phyloP scores from a whole-genome alignment of 306 rosid species.

The Coriaria nepalensis region DNA sequence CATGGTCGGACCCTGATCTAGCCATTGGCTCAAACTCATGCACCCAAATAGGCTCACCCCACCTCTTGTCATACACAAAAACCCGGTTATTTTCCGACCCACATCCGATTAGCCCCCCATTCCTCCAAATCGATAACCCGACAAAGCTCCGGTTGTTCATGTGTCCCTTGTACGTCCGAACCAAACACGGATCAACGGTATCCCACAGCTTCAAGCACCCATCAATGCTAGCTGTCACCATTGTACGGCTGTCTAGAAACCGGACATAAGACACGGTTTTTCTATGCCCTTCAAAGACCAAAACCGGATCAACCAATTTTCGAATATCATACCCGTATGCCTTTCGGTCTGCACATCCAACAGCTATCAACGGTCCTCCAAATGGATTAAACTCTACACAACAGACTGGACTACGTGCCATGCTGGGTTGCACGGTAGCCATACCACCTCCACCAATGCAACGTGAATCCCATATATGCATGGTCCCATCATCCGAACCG shows the following conservation, averaged over 20 bases:
- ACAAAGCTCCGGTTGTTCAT: conserved; percentile 37
- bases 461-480: conserved; percentile 58
- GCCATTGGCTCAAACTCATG: conserved; percentile 23
- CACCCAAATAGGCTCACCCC: conserved; percentile 48
- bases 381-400: conserved; percentile 41
- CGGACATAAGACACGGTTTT: conserved; percentile 41
- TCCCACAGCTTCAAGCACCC: conserved; percentile 45
- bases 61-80: conserved; percentile 39
- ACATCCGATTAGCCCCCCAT: conserved; percentile 39
- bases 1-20: conserved; percentile 1
- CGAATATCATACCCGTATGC: conserved; percentile 42
- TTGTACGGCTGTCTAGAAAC: conserved; percentile 21
- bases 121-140: conserved; percentile 46
- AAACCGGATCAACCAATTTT: conserved; percentile 28
- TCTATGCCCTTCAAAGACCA: conserved; percentile 30
- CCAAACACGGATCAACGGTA: conserved; percentile 13
- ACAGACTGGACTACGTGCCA: conserved; percentile 25
- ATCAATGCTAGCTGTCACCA: conserved; percentile 33
- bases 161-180: conserved; percentile 43
- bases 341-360: conserved; percentile 44
- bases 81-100: conserved; percentile 46
- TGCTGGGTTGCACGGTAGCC: conserved; percentile 28
- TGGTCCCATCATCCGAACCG: conserved; percentile 55
- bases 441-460: conserved; percentile 23
- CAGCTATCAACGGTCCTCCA: conserved; percentile 25